Evolutionary conservation across 1,284 basidiomycete species (phyloP), one percentile per base, ranked within the genome.

Genomic region (Cutaneotrichosporon mucoides): DNA sequence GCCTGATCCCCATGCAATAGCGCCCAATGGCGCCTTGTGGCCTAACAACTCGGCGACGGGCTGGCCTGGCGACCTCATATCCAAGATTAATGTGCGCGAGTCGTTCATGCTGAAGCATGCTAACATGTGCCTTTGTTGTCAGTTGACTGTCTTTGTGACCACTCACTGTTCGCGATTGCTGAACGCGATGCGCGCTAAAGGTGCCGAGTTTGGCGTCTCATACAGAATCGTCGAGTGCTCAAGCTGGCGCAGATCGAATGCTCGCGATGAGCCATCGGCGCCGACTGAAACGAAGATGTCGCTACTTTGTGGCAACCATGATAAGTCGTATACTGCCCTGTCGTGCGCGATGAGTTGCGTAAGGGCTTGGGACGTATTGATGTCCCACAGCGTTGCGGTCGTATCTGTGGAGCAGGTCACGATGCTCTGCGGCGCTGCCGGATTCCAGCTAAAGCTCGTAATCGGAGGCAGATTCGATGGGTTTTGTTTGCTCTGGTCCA

Each of bases 191-290:
- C 96, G 80, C 1, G 92, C 89, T 1, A 89, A 86, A 3, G 90
- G 89, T 3, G 71, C 65, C 36, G 73, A 63, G 51, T 69, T 67
- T 2, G 91, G 88, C 0, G 93, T 93, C 80, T 99, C 96, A 77
- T 98, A 99, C 48, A 99, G 83, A 69, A 99, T 99, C 3, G 96
- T 99, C 7, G 93, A 97, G 78, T 99, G 96, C 75, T 99, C 96
- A 47, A 99, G 83, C 67, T 89, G 91, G 42, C 96, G 87, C 57
- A 99, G 81, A 77, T 99, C 96, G 74, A 99, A 99, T 7, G 96
- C 94, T 51, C 96, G 89, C 41, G 99, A 81, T 60, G 89, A 92
- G 10, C 96, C 96, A 73, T 99, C 96, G 11, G 95, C 96, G 33
- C 96, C 96, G 16, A 99, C 96, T 12, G 92, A 95, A 38, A 98